Evolutionary conservation across 1,139 yeast genomes (phyloP), one percentile per base, ranked within the genome.

Genomic region (Saccharomyces pastorianus): DNA sequence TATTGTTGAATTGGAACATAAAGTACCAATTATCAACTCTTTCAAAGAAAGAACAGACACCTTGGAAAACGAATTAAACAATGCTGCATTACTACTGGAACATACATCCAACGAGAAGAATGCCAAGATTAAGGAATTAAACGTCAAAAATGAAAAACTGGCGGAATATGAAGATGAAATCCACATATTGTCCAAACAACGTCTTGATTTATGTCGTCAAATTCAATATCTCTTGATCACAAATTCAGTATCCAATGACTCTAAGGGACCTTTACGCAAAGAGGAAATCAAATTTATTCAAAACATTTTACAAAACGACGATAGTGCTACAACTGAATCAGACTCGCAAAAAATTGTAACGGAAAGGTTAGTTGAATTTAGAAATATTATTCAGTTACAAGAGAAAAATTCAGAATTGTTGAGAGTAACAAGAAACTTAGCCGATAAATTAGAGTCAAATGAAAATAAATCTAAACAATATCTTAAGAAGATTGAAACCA

Each of bases 191-290:
- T 75, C 76, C 54, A 81, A 79, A 59, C 81, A 85, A 61, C 79
- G 85, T 51, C 73, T 77, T 46, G 97, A 91, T 64, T 73, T 91
- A 49, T 87, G 95, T 11, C 81, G 85, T 48, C 98, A 93, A 68
- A 79, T 93, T 20, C 88, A 88, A 61, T 80, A 79, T 55, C 76
- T 89, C 49, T 75, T 91, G 52, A 79, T 87, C 17, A 93, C 88
- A 66, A 76, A 85, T 6, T 81, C 85, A 54, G 73, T 83, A 11
- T 76, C 83, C 47, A 81, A 78, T 13, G 75, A 77, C 34, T 67
- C 71, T 6, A 50, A 50, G 13, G 58, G 58, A 11, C 56, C 58
- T 8, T 52, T 64, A 31, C 51, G 59, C 5, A 38, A 52, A 2
- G 76, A 77, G 25, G 95, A 88, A 63, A 76, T 78, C 58, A 73